These are phyloP conservation scores for Mycocentrospora acerina DNA, from an alignment of 2,329 filamentous ascomycete genomes.

Conservation along the genomic window DNA sequence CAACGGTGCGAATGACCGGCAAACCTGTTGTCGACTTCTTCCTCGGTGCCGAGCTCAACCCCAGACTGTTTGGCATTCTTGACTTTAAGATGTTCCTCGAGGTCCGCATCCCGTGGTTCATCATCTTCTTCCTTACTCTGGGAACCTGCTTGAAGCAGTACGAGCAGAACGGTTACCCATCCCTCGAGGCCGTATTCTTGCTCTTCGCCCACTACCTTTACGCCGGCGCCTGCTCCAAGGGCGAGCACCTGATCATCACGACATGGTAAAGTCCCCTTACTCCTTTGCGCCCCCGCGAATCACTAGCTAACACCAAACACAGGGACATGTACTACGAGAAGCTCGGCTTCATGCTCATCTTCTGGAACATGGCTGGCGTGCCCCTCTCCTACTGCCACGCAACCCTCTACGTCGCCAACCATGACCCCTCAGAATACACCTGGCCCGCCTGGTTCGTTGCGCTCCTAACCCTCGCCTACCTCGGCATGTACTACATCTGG, in stretches of 20 bases:
- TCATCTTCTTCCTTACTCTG: constrained; percentile 73
- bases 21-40: constrained; percentile 82
- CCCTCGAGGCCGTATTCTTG: constrained; percentile 76
- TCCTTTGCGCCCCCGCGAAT: background rate
- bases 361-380: constrained; percentile 92
- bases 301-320: background rate
- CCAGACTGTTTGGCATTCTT: constrained; percentile 76
- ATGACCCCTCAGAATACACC: constrained; percentile 71
- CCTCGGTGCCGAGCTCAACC: constrained; percentile 85
- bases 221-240: constrained; percentile 87
- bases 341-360: constrained; percentile 94
- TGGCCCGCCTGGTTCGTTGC: constrained; percentile 70
- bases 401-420: constrained; percentile 84
- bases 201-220: constrained; percentile 88
- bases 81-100: constrained; percentile 97
- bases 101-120: constrained; percentile 87
- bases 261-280: constrained; percentile 63
- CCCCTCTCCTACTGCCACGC: constrained; percentile 92
- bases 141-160: constrained; percentile 78
- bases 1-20: constrained; percentile 87
- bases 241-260: constrained; percentile 82
- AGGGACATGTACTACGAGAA: constrained; percentile 96
- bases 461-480: constrained; percentile 65
- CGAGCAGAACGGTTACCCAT: constrained; percentile 80
- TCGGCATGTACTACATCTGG: constrained; percentile 87